Evolutionary conservation across 2,329 filamentous ascomycete genomes (phyloP).

Genomic region (Pyricularia sp.): DNA sequence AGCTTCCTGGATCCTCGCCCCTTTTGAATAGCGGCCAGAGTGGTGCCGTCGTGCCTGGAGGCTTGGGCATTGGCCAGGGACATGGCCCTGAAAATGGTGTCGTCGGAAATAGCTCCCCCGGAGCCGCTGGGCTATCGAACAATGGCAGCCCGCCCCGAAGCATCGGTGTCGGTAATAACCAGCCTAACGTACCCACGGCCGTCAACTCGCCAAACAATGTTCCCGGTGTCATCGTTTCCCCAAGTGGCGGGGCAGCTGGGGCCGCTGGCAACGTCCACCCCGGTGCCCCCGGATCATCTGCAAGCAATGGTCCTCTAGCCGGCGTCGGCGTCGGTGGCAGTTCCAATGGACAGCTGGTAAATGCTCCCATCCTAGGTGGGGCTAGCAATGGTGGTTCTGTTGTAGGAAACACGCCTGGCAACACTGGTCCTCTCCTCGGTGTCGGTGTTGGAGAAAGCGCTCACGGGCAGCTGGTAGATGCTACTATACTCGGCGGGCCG

Average conservation of each 20-base stretch:
- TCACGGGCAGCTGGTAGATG: not conserved
- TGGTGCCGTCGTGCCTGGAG: not conserved
- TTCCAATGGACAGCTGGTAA: not conserved
- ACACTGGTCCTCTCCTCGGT: not conserved
- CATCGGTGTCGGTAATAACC: not conserved
- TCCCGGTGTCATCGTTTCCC: not conserved
- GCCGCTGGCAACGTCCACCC: not conserved
- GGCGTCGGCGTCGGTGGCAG: not conserved
- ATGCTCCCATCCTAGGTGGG: not conserved
- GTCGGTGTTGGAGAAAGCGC: not conserved
- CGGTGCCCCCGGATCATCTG: not conserved
- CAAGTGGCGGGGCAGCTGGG: not conserved
- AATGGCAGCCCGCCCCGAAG: not conserved
- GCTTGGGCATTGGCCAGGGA: not conserved
- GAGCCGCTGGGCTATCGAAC: not conserved
- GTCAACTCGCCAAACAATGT: not conserved
- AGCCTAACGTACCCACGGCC: not conserved
- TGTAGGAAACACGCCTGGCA: not conserved
- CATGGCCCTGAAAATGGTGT: not conserved
- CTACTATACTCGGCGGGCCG: not conserved
- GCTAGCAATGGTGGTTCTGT: not conserved
- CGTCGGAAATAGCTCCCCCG: not conserved
- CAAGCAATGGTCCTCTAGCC: not conserved
- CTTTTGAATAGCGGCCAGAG: not conserved
- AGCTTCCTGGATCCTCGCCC: not conserved